Conservation (phyloP, 345 rosid species). For the Rhodamnia argentea region DNA sequence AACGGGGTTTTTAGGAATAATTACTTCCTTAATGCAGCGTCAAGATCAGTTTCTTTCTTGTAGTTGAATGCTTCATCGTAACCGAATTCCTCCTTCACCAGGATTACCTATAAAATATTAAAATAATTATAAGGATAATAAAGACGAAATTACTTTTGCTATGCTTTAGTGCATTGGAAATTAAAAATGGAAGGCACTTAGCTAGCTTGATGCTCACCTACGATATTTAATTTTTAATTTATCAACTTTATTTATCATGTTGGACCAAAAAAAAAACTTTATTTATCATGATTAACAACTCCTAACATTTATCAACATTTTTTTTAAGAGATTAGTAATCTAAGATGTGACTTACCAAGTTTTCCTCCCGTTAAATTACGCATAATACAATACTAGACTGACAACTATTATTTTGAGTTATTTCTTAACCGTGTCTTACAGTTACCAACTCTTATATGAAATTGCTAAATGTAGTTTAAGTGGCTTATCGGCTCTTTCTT, state of each 20-base stretch:
- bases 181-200: not conserved
- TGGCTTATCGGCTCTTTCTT: not conserved
- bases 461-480: not conserved
- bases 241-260: not conserved
- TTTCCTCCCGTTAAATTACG: not conserved
- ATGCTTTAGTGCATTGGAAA: not conserved
- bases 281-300: not conserved
- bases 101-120: constrained; percentile 12
- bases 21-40: constrained; percentile 37
- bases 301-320: not conserved
- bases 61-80: constrained; percentile 47
- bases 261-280: not conserved
- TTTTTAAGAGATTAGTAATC: not conserved
- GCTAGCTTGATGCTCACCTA: not conserved
- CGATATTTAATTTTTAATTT: not conserved
- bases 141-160: not conserved
- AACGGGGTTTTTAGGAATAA: not conserved
- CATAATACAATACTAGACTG: not conserved
- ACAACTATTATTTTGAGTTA: not conserved
- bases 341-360: not conserved
- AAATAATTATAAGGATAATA: too few species aligned
- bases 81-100: constrained; percentile 36
- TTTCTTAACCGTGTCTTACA: not conserved
- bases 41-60: constrained; percentile 28
- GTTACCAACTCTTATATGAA: not conserved